Percentiles rank a stretch among this genome's conserved stretches.
Evolutionary conservation across 140 eudicot genomes (phyloP).

Genomic region (Flaveria floridana): DNA sequence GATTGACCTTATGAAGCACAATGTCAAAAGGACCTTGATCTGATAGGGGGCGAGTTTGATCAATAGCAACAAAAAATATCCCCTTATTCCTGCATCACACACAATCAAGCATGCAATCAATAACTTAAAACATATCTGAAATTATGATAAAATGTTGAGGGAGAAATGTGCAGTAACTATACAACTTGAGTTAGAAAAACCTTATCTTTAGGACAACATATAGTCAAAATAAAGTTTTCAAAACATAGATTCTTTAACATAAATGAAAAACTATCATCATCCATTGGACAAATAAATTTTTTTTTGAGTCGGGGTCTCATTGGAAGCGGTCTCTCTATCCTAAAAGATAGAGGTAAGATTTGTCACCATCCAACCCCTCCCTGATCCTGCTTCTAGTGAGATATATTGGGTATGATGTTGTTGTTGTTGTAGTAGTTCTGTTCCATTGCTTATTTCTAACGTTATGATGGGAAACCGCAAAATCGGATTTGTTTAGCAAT

Average conservation of each 20-base stretch:
- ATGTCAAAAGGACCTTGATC: conserved; percentile 99
- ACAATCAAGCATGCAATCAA: neutral
- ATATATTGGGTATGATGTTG: too few relatives aligned
- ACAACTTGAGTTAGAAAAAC: neutral
- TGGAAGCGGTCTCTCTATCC: too few relatives aligned
- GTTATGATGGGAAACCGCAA: neutral
- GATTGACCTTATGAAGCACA: conserved; percentile 84
- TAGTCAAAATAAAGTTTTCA: too few relatives aligned
- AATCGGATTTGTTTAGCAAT: neutral
- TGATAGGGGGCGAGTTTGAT: conserved; percentile 70
- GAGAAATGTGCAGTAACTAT: neutral
- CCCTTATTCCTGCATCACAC: conserved; percentile 79
- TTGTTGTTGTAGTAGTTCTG: neutral
- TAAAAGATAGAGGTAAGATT: too few relatives aligned
- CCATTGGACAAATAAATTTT: too few relatives aligned
- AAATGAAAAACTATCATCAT: too few relatives aligned
- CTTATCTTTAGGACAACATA: too few relatives aligned
- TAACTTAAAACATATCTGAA: neutral
- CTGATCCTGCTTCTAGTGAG: too few relatives aligned
- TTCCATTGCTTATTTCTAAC: neutral
- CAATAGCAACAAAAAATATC: conserved; percentile 85
- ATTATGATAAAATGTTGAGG: neutral
- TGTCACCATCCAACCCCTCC: too few relatives aligned
- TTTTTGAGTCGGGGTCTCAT: too few relatives aligned
- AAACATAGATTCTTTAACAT: too few relatives aligned